These are phyloP conservation scores for Kazachstania africana DNA, from an alignment of 805 yeast genomes.

Conservation along the genomic window DNA sequence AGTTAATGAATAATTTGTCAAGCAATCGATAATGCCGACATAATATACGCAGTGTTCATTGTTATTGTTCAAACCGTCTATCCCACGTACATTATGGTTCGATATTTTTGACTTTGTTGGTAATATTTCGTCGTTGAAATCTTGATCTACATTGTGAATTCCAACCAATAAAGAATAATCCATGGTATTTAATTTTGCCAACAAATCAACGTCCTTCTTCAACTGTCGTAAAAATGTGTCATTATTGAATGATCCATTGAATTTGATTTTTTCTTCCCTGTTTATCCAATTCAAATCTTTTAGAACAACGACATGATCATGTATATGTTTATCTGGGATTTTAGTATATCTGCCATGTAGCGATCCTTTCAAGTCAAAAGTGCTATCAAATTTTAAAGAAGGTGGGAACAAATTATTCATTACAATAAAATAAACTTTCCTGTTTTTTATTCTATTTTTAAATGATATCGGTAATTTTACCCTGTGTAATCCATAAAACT, in stretches of 20 bases:
- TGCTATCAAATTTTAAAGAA: conserved; percentile 69
- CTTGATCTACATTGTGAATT: conserved; percentile 59
- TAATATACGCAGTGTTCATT: conserved; percentile 64
- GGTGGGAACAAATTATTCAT: conserved; percentile 98
- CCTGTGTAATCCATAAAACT: conserved; percentile 90
- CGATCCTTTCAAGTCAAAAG: conserved; percentile 90
- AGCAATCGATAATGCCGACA: conserved; percentile 86
- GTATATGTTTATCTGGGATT: conserved; percentile 21
- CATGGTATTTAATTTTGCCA: conserved; percentile 76
- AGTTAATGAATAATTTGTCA: conserved; percentile 63
- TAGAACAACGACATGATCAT: conserved; percentile 34
- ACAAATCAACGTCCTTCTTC: conserved; percentile 56
- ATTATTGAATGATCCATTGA: conserved; percentile 1
- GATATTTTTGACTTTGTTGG: conserved; percentile 10
- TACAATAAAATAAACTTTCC: conserved; percentile 84
- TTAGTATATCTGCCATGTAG: conserved; percentile 63
- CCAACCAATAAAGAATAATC: conserved; percentile 88
- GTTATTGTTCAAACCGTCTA: conserved; percentile 41
- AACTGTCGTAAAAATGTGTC: conserved; percentile 52
- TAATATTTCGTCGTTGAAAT: conserved; percentile 27
- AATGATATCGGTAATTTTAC: conserved; percentile 69
- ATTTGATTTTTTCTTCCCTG: conserved; percentile 40
- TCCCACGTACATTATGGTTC: conserved; percentile 28
- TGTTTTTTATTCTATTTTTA: conserved; percentile 29
- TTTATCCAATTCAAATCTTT: conserved; percentile 88